Evolutionary conservation across 176 grass and related monocot genomes (phyloP), one percentile per base, ranked within the genome.

Genomic region (Paspalum vaginatum): DNA sequence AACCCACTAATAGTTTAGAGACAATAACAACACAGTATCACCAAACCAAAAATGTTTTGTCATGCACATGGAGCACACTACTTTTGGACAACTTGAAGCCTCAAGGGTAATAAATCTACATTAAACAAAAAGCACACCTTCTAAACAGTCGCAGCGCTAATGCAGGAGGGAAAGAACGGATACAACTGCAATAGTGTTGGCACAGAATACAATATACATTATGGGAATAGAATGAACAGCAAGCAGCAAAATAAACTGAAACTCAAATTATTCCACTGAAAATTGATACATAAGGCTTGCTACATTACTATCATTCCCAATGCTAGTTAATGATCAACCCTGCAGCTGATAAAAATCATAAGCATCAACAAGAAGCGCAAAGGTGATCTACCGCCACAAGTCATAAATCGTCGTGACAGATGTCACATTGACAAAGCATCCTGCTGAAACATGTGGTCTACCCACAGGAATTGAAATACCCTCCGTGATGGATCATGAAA

Each of bases 341-440:
- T 52, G 43, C 16, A 79, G 61, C 17, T 76, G 72, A 4, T 27
- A n/a, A 4, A 47, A 57, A 54, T 79, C 6, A 18, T 53, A 43
- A 73, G 40, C 51, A 78, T 25, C 41, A 70, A 24, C 47, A 65
- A 65, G 71, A 75, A 85, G 18, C 65, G 11, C 52, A 74, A 55
- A 73, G 18, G 32, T 25, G 45, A 84, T 46, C 4, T 10, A 32
- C 21, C 32, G 3, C 43, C 22, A 39, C 2, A 57, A 72, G 20
- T 40, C 38, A 40, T n/a, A 27, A 56, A n/a, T 8, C 49, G 74
- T 8, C 49, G 74, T 38, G 52, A 52, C 6, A 24, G 52, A n/a
- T 38, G 50, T 18, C 81, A 79, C 32, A 74, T 39, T 40, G 43
- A 24, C 6, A 62, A 18, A 65, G 51, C 25, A 73, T 43, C 10